Evolutionary conservation across 257 asterid genomes (phyloP), one percentile per base, ranked within the genome.

Genomic region (Cruciata laevipes): DNA sequence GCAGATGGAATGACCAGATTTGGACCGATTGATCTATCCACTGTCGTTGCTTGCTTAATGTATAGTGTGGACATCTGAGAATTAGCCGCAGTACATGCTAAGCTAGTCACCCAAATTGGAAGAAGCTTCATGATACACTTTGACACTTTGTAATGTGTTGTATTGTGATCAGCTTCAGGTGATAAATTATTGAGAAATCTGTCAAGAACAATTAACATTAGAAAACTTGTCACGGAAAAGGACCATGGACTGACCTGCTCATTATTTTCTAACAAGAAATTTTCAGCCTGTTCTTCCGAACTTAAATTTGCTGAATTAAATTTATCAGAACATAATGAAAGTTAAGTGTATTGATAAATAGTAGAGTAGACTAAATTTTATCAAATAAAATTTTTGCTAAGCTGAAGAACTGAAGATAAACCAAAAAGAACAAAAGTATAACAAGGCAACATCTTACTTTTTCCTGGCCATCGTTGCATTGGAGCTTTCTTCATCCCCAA

Each of bases 41-140:
- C 67, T 23, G 91, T 83, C 24, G 69, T 82, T 66, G 83, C 91
- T 76, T 84, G 91, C 73, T 86, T 83, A 69, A 79, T 83, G 73
- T 81, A 89, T 18, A 88, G 21, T 21, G 94, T 88, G 42, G 83
- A 66, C 4, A 78, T 30, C 70, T 89, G 95, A 6, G 89, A 64
- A 53, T 63, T 73, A 6, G 83, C 79, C 16, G 83, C 59, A 17
- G 78, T 78, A 30, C 74, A 86, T 30, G 66, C 73, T 42, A 88
- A 72, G 86, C 83, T 1, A 89, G 61, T 1, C 61, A 69, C 3
- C 91, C 94, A 88, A 72, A 86, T 77, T 3, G 89, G 91, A 64
- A 83, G 59, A 24, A 88, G 83, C 77, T 84, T 77, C n/a, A 20
- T 53, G 80, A 53, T 13, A 83, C 53, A 78, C 58, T 10, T 79